phyloP scores from a whole-genome alignment of 345 rosid genomes.

The Corchorus capsularis region DNA sequence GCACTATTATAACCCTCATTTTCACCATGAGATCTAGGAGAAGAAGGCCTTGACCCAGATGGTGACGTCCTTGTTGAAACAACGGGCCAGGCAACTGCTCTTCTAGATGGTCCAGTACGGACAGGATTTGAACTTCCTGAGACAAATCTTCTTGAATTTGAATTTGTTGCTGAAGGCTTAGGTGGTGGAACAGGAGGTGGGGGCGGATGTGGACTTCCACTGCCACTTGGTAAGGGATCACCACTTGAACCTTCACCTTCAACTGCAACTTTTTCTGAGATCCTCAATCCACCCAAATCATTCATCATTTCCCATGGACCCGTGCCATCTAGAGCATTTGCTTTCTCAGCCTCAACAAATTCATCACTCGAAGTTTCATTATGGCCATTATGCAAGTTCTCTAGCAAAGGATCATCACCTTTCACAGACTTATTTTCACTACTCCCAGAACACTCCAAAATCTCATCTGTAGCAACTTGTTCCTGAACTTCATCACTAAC shows the following conservation, averaged over 20 bases:
- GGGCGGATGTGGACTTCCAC: slow-evolving; percentile 62
- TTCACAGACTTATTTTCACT: slow-evolving; percentile 43
- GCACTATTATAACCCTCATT: slow-evolving; percentile 97
- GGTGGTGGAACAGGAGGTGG: slow-evolving; percentile 94
- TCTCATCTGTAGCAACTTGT: slow-evolving; percentile 51
- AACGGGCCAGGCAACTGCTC: slow-evolving; percentile 74
- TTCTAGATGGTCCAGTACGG: slow-evolving; percentile 64
- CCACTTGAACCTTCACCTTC: slow-evolving; percentile 59
- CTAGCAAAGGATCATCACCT: slow-evolving; percentile 47
- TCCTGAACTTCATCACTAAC: slow-evolving; percentile 53
- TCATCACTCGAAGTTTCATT: slow-evolving; percentile 43
- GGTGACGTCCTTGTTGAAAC: slow-evolving; percentile 80
- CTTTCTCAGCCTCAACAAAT: slow-evolving; percentile 37
- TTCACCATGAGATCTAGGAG: slow-evolving; percentile 93
- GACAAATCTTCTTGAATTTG: slow-evolving; percentile 50
- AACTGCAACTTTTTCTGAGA: slow-evolving; percentile 39
- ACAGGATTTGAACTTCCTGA: slow-evolving; percentile 55
- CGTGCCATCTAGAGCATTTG: slow-evolving; percentile 37
- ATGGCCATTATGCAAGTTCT: slow-evolving; percentile 31
- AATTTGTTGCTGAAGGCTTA: slow-evolving; percentile 47
- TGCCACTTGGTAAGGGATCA: slow-evolving; percentile 37
- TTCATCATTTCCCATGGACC: slow-evolving; percentile 35
- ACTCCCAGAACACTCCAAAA: slow-evolving; percentile 43
- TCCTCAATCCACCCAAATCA: slow-evolving; percentile 43
- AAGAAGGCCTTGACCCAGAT: slow-evolving; percentile 87